A percentile compares a stretch with the other conserved stretches of the same genome.
Conservation (phyloP, 208 protist genomes). For the Leishmania tropica region DNA sequence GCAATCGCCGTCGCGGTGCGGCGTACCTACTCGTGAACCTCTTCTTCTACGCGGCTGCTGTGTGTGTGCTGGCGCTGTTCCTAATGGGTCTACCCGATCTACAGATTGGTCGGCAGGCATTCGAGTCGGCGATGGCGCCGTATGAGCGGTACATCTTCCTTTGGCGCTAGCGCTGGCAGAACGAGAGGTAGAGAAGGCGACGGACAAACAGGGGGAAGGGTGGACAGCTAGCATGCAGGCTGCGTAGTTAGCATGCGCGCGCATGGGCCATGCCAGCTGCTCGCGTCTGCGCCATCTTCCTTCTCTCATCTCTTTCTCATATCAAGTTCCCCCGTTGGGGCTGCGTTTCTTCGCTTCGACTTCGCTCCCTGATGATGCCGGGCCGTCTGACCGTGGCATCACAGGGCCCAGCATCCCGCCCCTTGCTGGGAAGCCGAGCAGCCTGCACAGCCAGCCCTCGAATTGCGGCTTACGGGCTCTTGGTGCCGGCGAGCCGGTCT, state of each 20-base stretch:
- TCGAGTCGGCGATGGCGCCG: conserved; percentile 60
- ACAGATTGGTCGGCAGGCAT: conserved; percentile 61
- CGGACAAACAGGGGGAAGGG: not conserved
- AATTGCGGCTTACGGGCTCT: not conserved
- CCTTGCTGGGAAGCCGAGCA: not conserved
- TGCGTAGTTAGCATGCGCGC: not conserved
- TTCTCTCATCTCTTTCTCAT: not conserved
- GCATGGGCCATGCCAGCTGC: not conserved
- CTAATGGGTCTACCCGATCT: conserved; percentile 84
- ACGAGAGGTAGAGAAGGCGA: not conserved
- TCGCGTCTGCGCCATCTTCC: not conserved
- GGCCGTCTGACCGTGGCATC: not conserved
- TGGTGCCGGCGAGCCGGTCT: not conserved
- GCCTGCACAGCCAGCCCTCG: not conserved
- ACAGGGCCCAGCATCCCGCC: not conserved
- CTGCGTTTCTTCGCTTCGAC: not conserved
- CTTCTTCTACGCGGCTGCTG: conserved; percentile 63
- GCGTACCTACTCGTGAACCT: conserved; percentile 39
- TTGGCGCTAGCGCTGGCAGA: conserved; percentile 36
- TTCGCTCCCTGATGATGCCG: not conserved
- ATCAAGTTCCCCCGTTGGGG: not conserved
- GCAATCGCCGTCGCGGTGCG: conserved; percentile 28
- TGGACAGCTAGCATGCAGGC: not conserved
- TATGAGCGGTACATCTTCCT: conserved; percentile 61
- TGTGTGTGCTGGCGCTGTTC: conserved; percentile 63